Base-by-base conservation (phyloP, 805 yeast species). In the Cyberlindnera suaveolens region DNA sequence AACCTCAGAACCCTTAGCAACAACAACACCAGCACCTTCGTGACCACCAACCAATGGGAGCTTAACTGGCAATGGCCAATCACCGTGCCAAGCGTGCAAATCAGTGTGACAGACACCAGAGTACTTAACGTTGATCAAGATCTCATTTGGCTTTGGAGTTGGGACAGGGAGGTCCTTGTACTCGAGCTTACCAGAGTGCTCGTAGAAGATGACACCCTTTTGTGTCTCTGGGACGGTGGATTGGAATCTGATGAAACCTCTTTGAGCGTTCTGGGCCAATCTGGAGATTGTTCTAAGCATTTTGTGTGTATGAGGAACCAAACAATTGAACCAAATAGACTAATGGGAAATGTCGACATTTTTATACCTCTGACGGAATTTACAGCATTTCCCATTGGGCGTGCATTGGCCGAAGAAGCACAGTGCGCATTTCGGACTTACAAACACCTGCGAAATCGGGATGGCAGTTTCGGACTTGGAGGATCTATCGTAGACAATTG, bases 21-120 rank as follows among this genome's bases (percentile, higher is more conserved):
- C 93, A 52, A 85, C 93, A 40, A 77, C 75, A 62, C 95, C 95
- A 26, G 91, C 90, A 68, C 93, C 95, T 68, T 85, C 95, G 68
- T 85, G 95, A 56, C 95, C 95, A 50, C 93, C 93, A 39, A 85
- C 89, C 54, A 84, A 69, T 19, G 93, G 91, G 47, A 82, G 71
- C 62, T 81, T 82, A 52, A 82, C 77, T 50, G 68, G 77, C 64
- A 83, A 71, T 40, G 95, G 93, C 95, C 95, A 87, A 70, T 88
- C 96, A 60, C 95, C 95, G 63, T 84, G 78, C 90, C 93, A 85
- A 43, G 95, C 95, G 71, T 88, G 96, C 64, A 88, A 76, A 62
- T 87, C 96, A 31, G 96, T 86, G 74, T 89, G 96, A 69, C 96
- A 87, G 44, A 87, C 95, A 67, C 96, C 96, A 23, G 95, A 79